Base-by-base conservation (phyloP, 768 basidiomycete species). In the Pleurotus tuoliensis region DNA sequence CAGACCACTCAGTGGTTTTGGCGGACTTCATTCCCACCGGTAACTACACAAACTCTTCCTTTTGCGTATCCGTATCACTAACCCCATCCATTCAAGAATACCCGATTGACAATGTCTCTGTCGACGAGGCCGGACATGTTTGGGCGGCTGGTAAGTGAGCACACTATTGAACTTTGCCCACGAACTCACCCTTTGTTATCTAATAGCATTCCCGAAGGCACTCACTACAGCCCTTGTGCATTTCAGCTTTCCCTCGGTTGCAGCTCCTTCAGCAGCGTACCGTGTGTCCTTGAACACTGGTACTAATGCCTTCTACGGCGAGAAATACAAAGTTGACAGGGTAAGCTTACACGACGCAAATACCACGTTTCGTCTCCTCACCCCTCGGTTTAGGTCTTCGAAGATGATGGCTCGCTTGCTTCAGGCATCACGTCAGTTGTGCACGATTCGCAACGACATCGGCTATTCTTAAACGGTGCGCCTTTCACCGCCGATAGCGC, bases 381-480 rank as follows among this genome's bases (percentile, higher is more conserved):
- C 63, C 54, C 43, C 59, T 15, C 22, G 57, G 34, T 44, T 4
- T 59, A 88, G 85, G 73, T 81, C 8, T 88, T 90, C 57, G 84
- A 88, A 66, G 86, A 90, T 66, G 74, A 83, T 57, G 88, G 89
- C 7, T 69, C 64, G 3, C 49, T 86, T 22, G 79, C 81, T 9
- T 80, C 81, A 13, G 83, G 78, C 5, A 71, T 76, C 37, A 91
- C 88, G 1, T 72, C 78, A 1, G 85, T 70, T 2, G 83, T 73
- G 13, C 79, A 84, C 61, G 85, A 87, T 62, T 67, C 78, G 2
- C 61, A 76, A 60, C 72, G 82, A 47, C 67, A 70, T 16, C 73
- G 63, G 37, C 63, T 90, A 16, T 90, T 81, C 67, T 63, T 88
- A 58, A 80, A 82, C 62, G 86, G 87, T 86, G 65, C 56, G 76